Evolutionary conservation across 495 filamentous ascomycete genomes (phyloP).

Genomic region (Delitschia confertaspora): DNA sequence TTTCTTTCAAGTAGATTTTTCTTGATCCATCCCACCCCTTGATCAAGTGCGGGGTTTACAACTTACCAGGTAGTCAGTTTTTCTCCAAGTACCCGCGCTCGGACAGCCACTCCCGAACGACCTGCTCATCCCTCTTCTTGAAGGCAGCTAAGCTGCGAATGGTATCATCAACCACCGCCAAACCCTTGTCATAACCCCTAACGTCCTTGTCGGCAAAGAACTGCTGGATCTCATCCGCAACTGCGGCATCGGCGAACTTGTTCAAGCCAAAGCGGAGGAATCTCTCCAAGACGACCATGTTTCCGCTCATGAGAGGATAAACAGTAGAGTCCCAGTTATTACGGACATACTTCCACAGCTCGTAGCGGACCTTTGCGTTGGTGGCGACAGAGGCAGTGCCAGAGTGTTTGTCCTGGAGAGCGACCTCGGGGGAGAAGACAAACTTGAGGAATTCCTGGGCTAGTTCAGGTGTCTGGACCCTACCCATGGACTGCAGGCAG

Average conservation of each 20-base stretch:
- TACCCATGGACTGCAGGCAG: slow-evolving; percentile 65
- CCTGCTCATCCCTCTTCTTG: slow-evolving; percentile 58
- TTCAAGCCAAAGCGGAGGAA: slow-evolving; percentile 68
- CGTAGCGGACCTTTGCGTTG: slow-evolving; percentile 58
- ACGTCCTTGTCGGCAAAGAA: slow-evolving; percentile 84
- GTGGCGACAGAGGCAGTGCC: slow-evolving; percentile 60
- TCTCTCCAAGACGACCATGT: slow-evolving; percentile 79
- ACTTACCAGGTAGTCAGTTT: neutral
- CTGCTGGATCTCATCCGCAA: slow-evolving; percentile 63
- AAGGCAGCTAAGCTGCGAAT: slow-evolving; percentile 71
- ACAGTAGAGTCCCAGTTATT: slow-evolving; percentile 62
- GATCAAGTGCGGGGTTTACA: no score
- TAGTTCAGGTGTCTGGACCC: slow-evolving; percentile 58
- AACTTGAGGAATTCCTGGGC: slow-evolving; percentile 64
- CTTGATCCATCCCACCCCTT: no score
- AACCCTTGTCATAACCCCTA: slow-evolving; percentile 65
- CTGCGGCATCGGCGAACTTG: slow-evolving; percentile 61
- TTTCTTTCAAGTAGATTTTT: no score
- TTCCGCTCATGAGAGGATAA: slow-evolving; percentile 58
- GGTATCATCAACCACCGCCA: slow-evolving; percentile 71
- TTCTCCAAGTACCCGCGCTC: slow-evolving; percentile 47
- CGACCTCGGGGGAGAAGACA: slow-evolving; percentile 66
- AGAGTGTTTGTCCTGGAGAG: slow-evolving; percentile 77
- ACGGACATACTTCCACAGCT: slow-evolving; percentile 77
- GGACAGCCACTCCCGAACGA: slow-evolving; percentile 62